Base-by-base conservation (phyloP, 2,329 filamentous ascomycete species). In the Bipolaris victoriae region DNA sequence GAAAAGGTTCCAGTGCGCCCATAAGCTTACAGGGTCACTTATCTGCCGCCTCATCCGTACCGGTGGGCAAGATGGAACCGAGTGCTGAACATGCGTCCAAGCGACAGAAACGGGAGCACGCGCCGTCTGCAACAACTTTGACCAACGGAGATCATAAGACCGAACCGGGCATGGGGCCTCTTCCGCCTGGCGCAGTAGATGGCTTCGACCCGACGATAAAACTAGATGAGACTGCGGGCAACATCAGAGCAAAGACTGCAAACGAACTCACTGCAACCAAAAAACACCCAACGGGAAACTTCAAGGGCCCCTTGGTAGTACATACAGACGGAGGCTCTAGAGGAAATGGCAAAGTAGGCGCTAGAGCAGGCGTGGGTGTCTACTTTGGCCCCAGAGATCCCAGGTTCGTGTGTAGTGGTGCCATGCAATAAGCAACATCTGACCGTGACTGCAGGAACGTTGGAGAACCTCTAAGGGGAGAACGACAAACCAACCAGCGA, bases 401-500 rank as follows among this genome's bases (percentile, higher is more conserved):
- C 56, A 82, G 83, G 84, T 86, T 75, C 67, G 79, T 61, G 2
- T 39, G 1, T 15, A 22, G 7, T 45, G 18, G 9, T 45, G 55
- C 52, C 18, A 6, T 16, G 10, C 3, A 9, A 41, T n/a, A 5
- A 7, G 9, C 6, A 18, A 16, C 9, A 16, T 52, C 55, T 66
- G 20, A 61, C 52, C 31, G 43, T n/a, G 10, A 41, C 6, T 51
- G 3, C 68, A 88, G 86, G 65, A 90, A 90, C 68, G 78, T 96
- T 22, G 91, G 90, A 11, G 92, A 96, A 76, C 86, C 88, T 3
- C 84, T 97, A 2, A 78, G 82, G 49, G 92, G 92, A 49, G 81
- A 83, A 15, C 82, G 83, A 9, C 95, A 98, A 77, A 98, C 95
- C 0, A 99, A 99, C 74, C 92, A 98, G 76, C 90, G 95, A 3